phyloP scores from a whole-genome alignment of 192 early-diverging fungal genomes.

The Powellomyces hirtus region DNA sequence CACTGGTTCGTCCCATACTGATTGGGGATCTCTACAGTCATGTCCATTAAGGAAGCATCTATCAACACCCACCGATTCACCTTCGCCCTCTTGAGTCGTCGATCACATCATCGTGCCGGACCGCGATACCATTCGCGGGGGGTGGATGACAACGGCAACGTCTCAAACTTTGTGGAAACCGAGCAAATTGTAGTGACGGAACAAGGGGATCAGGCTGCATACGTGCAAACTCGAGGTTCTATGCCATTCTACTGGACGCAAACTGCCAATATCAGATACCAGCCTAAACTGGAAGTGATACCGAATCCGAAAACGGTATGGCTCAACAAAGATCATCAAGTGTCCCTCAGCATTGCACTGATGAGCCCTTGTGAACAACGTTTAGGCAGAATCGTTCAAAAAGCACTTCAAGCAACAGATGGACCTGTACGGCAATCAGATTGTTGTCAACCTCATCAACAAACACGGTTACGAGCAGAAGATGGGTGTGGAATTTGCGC shows the following conservation, averaged over 20 bases:
- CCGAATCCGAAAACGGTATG: conserved; percentile 65
- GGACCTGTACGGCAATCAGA: conserved; percentile 72
- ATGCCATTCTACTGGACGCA: conserved; percentile 96
- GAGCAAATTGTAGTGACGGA: conserved; percentile 84
- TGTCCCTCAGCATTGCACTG: background rate
- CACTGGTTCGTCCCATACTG: conserved; percentile 15
- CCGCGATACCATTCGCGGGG: conserved; percentile 93
- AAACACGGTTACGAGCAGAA: conserved; percentile 87
- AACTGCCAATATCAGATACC: conserved; percentile 87
- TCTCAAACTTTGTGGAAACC: conserved; percentile 97
- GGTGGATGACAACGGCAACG: conserved; percentile 86
- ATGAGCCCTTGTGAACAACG: background rate
- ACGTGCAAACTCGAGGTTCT: conserved; percentile 93
- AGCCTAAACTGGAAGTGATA: conserved; percentile 79
- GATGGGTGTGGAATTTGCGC: conserved; percentile 77
- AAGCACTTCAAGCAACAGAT: conserved; percentile 75
- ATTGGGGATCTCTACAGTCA: conserved; percentile 50
- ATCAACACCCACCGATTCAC: conserved; percentile 71
- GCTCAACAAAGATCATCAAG: background rate
- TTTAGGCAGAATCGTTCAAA: conserved; percentile 62
- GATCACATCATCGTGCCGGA: conserved; percentile 69
- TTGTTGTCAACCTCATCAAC: conserved; percentile 93
- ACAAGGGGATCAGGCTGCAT: conserved; percentile 60
- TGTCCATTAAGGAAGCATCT: conserved; percentile 52
- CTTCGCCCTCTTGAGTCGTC: conserved; percentile 81